Evolutionary conservation across 1,284 basidiomycete genomes (phyloP).

Genomic region (Malassezia pachydermatis): DNA sequence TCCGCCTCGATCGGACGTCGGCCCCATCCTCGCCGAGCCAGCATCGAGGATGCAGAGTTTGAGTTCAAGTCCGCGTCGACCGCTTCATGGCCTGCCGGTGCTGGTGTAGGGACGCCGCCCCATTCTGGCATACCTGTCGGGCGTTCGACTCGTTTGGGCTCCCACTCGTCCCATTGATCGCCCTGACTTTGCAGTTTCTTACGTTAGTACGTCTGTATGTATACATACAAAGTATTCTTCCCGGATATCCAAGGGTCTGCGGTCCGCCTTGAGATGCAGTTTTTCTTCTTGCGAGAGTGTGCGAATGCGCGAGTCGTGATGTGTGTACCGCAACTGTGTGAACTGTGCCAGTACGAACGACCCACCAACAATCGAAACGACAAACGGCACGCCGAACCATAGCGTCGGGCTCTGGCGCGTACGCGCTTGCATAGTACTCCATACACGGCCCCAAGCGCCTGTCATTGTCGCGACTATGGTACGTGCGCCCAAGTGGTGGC

Average conservation of each 20-base stretch:
- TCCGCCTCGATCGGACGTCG: slow-evolving; percentile 8
- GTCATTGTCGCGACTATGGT: no score
- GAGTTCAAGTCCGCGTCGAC: slow-evolving; percentile 8
- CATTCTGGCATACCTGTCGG: slow-evolving; percentile 76
- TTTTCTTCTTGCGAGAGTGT: slow-evolving; percentile 72
- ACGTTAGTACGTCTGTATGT: neutral
- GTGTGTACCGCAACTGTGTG: slow-evolving; percentile 82
- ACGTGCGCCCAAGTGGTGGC: no score
- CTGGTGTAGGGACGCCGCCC: slow-evolving; percentile 59
- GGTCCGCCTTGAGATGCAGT: slow-evolving; percentile 64
- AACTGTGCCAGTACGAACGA: slow-evolving; percentile 75
- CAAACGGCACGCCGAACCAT: slow-evolving; percentile 74
- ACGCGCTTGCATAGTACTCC: neutral
- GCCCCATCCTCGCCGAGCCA: slow-evolving; percentile 12
- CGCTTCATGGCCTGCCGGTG: slow-evolving; percentile 11
- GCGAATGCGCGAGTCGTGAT: slow-evolving; percentile 68
- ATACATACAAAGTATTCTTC: slow-evolving; percentile 71
- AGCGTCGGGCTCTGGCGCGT: slow-evolving; percentile 48
- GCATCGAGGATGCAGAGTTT: slow-evolving; percentile 14
- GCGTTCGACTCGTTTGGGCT: slow-evolving; percentile 70
- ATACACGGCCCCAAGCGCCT: neutral
- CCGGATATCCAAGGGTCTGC: slow-evolving; percentile 78
- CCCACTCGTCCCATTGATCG: slow-evolving; percentile 70
- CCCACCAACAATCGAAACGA: slow-evolving; percentile 71
- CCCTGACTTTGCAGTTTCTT: slow-evolving; percentile 52